phyloP scores from a whole-genome alignment of 208 protist species.

The Wallacemonas sp. region DNA sequence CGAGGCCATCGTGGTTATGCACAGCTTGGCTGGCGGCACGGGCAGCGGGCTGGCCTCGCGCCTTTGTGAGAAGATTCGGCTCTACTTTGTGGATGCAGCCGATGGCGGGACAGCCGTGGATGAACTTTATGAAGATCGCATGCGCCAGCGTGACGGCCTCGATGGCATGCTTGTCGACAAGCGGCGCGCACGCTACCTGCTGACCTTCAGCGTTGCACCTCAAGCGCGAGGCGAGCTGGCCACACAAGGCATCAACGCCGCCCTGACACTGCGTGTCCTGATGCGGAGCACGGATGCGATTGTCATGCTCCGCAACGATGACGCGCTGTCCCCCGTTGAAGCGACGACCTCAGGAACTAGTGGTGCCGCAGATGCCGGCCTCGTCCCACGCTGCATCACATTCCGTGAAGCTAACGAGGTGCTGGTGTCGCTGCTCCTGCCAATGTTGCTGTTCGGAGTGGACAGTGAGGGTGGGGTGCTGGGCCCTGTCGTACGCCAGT shows the following conservation, averaged over 20 bases:
- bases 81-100: conserved; percentile 77
- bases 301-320: conserved; percentile 81
- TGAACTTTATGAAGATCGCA: conserved; percentile 54
- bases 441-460: conserved; percentile 64
- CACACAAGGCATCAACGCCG: conserved; percentile 76
- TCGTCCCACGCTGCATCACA: conserved; percentile 56
- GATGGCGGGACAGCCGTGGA: conserved; percentile 25
- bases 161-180: conserved; percentile 74
- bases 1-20: conserved; percentile 80
- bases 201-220: conserved; percentile 74
- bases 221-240: conserved; percentile 69
- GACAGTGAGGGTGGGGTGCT: conserved; percentile 18
- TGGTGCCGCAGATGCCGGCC: conserved; percentile 1
- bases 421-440: conserved; percentile 70
- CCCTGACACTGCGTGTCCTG: conserved; percentile 69
- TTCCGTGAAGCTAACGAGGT: conserved; percentile 87
- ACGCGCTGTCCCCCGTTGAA: conserved; percentile 46
- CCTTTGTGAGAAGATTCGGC: conserved; percentile 78
- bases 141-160: conserved; percentile 63
- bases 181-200: conserved; percentile 63
- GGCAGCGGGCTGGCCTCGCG: conserved; percentile 79
- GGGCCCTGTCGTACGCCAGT: conserved; percentile 40
- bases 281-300: conserved; percentile 61
- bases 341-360: conserved; percentile 23
- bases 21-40: conserved; percentile 85